A percentile compares a stretch with the other conserved stretches of the same genome.
These are phyloP conservation scores for Linnemannia zychae DNA, from an alignment of 192 early-diverging fungal genomes.

Conservation along the genomic window DNA sequence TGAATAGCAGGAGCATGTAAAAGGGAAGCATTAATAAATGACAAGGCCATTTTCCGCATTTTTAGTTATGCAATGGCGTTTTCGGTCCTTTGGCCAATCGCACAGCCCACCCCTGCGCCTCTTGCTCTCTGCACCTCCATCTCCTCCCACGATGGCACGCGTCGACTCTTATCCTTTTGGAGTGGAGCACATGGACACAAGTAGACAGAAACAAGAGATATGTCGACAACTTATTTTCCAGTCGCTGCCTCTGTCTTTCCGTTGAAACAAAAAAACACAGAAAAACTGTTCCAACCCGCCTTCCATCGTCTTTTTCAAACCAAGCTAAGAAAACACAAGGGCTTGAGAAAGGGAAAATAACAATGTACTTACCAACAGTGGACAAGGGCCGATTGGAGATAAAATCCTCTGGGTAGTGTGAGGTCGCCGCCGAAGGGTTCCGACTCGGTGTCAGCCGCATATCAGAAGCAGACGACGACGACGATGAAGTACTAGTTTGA, in stretches of 20 bases:
- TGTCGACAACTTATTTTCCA: background rate
- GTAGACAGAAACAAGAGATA: background rate
- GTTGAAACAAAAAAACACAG: background rate
- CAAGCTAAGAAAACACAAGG: background rate
- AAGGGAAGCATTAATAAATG: background rate
- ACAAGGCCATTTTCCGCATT: background rate
- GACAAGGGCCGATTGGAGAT: slow-evolving; percentile 44
- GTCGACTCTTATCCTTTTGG: background rate
- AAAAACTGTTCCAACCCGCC: background rate
- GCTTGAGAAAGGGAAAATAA: background rate
- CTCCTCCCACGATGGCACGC: background rate
- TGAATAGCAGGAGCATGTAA: background rate
- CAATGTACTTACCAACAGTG: slow-evolving; percentile 36
- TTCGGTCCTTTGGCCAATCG: slow-evolving; percentile 1
- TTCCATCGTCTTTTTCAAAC: background rate
- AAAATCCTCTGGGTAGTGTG: slow-evolving; percentile 53
- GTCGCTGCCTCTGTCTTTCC: background rate
- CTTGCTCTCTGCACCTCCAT: background rate
- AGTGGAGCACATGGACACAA: background rate
- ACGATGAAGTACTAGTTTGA: slow-evolving; percentile 12
- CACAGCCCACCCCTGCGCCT: slow-evolving; percentile 18
- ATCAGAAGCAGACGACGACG: background rate
- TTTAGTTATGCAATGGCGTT: background rate
- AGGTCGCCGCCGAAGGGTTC: slow-evolving; percentile 36
- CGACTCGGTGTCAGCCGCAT: slow-evolving; percentile 14